Conservation (phyloP, 2,329 filamentous ascomycete species). For the Colletotrichum destructivum region DNA sequence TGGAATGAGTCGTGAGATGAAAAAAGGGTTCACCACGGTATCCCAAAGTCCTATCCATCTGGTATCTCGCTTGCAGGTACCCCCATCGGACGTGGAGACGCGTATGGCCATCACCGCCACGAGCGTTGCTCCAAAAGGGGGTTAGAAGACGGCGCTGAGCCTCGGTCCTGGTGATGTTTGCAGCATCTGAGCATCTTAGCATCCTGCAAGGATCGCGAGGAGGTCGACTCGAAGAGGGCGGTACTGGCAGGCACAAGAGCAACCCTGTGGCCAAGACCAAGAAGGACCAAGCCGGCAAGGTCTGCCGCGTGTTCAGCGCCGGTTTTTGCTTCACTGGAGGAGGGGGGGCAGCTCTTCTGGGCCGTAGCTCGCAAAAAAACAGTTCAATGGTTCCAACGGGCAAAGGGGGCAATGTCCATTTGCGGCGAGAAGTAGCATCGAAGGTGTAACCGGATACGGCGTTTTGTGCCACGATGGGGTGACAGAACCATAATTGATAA, state of each 20-base stretch:
- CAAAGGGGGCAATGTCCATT: constrained; percentile 20
- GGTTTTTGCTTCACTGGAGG: not conserved
- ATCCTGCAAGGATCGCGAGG: constrained; percentile 11
- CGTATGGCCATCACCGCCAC: too few species aligned
- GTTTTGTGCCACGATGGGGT: not conserved
- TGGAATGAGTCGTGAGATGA: constrained; percentile 20
- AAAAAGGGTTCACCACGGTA: not conserved
- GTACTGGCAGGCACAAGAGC: constrained; percentile 1
- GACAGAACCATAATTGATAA: not conserved
- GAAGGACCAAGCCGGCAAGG: constrained; percentile 15
- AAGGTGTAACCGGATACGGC: constrained; percentile 32
- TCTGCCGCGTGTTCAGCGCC: constrained; percentile 31
- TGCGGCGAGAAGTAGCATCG: constrained; percentile 13
- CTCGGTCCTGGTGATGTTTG: not conserved
- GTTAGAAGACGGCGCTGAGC: constrained; percentile 1
- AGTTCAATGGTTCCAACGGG: constrained; percentile 30
- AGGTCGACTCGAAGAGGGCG: not conserved
- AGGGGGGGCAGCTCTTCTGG: not conserved
- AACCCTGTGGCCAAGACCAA: constrained; percentile 15
- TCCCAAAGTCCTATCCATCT: too few species aligned
- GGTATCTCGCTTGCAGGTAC: too few species aligned
- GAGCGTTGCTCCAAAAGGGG: too few species aligned
- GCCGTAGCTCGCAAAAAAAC: constrained; percentile 3
- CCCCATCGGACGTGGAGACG: too few species aligned
- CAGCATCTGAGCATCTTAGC: not conserved